Evolutionary conservation across 805 yeast species (phyloP).

Genomic region (Metschnikowia henanensis): DNA sequence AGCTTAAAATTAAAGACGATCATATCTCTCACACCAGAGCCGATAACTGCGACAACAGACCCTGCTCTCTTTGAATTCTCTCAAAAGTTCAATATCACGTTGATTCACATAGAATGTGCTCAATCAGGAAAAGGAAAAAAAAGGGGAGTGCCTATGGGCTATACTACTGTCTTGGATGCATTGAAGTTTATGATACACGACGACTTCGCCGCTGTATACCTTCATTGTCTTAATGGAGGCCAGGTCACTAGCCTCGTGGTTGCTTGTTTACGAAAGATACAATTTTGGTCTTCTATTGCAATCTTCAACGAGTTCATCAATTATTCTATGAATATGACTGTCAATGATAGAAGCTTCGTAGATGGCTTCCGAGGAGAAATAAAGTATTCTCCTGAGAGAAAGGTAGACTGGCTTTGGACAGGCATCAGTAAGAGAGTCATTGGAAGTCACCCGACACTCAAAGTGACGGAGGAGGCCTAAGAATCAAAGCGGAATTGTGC

Average conservation of each 20-base stretch:
- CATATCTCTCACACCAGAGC: constrained; percentile 76
- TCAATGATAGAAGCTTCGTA: constrained; percentile 81
- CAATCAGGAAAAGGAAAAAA: constrained; percentile 73
- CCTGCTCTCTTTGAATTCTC: constrained; percentile 54
- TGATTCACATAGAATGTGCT: constrained; percentile 68
- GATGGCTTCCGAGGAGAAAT: constrained; percentile 74
- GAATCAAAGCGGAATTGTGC: neutral
- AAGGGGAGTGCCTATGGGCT: constrained; percentile 78
- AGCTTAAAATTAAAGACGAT: constrained; percentile 69
- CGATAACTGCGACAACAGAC: constrained; percentile 57
- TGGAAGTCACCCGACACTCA: constrained; percentile 54
- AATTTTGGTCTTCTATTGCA: constrained; percentile 87
- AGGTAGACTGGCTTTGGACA: constrained; percentile 65
- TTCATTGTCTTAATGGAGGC: constrained; percentile 90
- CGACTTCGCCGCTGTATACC: constrained; percentile 65
- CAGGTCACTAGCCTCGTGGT: constrained; percentile 80
- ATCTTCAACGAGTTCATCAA: constrained; percentile 82
- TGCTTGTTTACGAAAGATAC: constrained; percentile 81
- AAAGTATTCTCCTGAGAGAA: constrained; percentile 41
- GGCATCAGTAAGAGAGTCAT: constrained; percentile 61
- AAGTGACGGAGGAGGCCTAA: constrained; percentile 25
- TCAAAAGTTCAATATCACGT: constrained; percentile 48
- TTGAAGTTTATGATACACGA: constrained; percentile 61
- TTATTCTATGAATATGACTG: constrained; percentile 73
- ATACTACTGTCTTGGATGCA: constrained; percentile 56